Base-by-base conservation (phyloP, 2,329 filamentous ascomycete genomes). In the Capronia epimyces region DNA sequence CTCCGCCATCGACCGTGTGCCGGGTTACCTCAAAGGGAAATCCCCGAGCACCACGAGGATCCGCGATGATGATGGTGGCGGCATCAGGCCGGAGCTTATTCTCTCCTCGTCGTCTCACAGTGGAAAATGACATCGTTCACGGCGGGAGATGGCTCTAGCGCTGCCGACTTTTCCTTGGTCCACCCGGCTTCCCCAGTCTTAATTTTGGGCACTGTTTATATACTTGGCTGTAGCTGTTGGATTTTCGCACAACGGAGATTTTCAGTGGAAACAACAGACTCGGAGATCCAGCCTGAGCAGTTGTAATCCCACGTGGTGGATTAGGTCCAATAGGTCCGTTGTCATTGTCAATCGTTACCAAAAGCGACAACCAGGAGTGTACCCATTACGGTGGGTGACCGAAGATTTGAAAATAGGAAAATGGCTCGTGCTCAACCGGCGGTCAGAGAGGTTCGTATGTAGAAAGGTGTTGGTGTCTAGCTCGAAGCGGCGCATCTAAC, bases 131-230 rank as follows among this genome's bases (percentile, higher is more conserved):
- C 34, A 37, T 37, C 34, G 6, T 37, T 18, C 15, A 12, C 7
- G 34, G 16, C 34, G 34, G 34, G 34, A 37, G 34, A 37, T 37
- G 34, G 16, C 34, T 37, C 34, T 37, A 37, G 34, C 34, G 34
- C 12, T 37, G 34, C 34, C 16, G 34, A 37, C 15, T 37, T 37
- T 37, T 18, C 31, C 34, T 5, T 37, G 18, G 34, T 5, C 34
- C 34, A 20, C 13, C 16, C 34, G 16, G 18, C 16, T 37, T 37
- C 34, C 34, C 34, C 34, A 37, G 34, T 37, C 15, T 37, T 8
- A 37, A 37, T 18, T 37, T 37, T 37, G 16, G 34, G 34, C 7
- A 37, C 7, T 37, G 15, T 37, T 37, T 37, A 12, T 37, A 37
- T 37, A 7, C 16, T 18, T 5, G 15, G 3, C 3, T 15, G 18